phyloP scores from a whole-genome alignment of 2,329 filamentous ascomycete species.

The Huntiella omanensis region DNA sequence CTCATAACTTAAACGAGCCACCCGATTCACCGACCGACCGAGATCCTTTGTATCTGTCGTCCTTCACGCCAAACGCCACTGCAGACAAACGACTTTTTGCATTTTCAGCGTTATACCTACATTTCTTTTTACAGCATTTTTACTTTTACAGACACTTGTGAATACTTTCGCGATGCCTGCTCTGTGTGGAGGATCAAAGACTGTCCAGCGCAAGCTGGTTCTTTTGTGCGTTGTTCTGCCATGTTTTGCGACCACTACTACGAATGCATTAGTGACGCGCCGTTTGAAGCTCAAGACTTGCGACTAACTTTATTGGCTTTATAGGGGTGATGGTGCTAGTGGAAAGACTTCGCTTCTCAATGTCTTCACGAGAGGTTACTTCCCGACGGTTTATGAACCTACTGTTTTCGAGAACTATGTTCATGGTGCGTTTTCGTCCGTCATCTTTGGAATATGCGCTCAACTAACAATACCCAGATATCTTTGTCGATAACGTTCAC shows the following conservation, averaged over 20 bases:
- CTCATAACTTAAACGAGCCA: no score
- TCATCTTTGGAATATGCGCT: neutral
- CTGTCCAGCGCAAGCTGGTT: constrained; percentile 90
- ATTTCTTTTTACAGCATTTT: no score
- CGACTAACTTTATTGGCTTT: neutral
- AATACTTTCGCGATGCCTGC: constrained; percentile 13
- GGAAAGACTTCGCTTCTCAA: constrained; percentile 95
- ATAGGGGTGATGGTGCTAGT: constrained; percentile 81
- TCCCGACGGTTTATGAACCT: constrained; percentile 94
- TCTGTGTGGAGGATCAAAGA: constrained; percentile 55
- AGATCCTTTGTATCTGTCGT: no score
- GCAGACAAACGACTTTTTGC: no score
- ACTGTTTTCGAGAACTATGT: constrained; percentile 99
- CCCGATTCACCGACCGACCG: no score
- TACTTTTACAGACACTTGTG: no score
- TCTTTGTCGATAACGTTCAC: constrained; percentile 93
- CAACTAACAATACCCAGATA: constrained; percentile 38
- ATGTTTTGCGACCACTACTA: neutral
- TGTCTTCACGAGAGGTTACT: constrained; percentile 98
- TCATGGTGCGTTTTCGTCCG: constrained; percentile 45
- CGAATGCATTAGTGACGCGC: neutral
- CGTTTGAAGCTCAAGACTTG: neutral
- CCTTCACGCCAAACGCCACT: no score
- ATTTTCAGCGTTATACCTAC: no score
- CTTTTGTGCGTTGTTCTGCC: constrained; percentile 41